Conservation (phyloP, 176 grass and related monocot genomes). For the Tuctoria greenei region DNA sequence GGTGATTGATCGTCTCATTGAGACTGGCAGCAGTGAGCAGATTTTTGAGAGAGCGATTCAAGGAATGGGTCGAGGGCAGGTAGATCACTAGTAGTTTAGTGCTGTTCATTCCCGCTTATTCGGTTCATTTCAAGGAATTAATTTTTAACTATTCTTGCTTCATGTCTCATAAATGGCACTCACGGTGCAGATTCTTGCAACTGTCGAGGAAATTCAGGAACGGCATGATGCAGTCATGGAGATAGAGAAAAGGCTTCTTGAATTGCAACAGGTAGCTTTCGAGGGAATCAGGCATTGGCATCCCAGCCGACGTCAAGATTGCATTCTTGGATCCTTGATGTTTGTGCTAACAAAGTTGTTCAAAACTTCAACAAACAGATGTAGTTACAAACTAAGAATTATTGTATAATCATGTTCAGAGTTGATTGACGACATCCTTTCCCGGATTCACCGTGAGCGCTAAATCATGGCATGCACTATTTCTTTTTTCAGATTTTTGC, state of each 20-base stretch:
- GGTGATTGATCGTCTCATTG: constrained; percentile 73
- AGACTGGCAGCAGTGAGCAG: constrained; percentile 87
- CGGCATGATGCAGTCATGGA: constrained; percentile 79
- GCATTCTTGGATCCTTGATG: background rate
- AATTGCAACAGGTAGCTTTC: constrained; percentile 68
- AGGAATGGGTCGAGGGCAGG: constrained; percentile 76
- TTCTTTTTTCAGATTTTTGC: constrained; percentile 49
- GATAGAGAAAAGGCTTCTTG: constrained; percentile 81
- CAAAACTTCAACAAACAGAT: background rate
- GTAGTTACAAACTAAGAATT: background rate
- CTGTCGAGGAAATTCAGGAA: constrained; percentile 88
- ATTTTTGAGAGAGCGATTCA: constrained; percentile 91
- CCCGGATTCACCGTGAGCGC: background rate
- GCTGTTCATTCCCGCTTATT: background rate
- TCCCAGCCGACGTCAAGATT: background rate
- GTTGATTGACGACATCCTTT: background rate
- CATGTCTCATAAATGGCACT: constrained; percentile 16
- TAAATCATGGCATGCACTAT: background rate
- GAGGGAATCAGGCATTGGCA: background rate
- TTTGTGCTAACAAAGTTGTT: background rate
- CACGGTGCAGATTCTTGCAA: constrained; percentile 51
- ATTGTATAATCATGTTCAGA: background rate
- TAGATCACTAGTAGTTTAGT: constrained; percentile 3
- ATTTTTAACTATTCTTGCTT: background rate
- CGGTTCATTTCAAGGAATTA: background rate